phyloP scores from a whole-genome alignment of 2,329 filamentous ascomycete genomes.

The Knufia fluminis region DNA sequence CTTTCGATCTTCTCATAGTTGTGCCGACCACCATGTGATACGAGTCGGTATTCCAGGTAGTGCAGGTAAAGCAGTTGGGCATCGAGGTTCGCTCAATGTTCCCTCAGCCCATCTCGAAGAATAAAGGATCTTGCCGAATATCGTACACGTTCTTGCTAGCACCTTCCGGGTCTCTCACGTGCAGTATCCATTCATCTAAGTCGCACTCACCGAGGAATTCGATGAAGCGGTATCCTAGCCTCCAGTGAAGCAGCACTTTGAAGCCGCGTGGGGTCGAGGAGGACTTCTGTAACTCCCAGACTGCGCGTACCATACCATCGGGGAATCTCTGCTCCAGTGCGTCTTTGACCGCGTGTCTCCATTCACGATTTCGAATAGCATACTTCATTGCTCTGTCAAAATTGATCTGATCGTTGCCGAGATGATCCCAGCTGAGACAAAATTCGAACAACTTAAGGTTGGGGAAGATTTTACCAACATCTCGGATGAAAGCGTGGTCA shows the following conservation, averaged over 20 bases:
- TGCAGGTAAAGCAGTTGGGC: not conserved
- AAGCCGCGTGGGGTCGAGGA: not conserved
- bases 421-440: conserved; percentile 8
- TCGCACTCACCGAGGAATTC: conserved; percentile 8
- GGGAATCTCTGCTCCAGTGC: conserved; percentile 9
- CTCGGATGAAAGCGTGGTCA: not conserved
- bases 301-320: conserved; percentile 2
- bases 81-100: not conserved
- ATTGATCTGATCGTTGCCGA: conserved; percentile 4
- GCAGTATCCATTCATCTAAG: conserved; percentile 6
- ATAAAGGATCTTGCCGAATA: conserved; percentile 7
- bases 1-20: not conserved
- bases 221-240: conserved; percentile 6
- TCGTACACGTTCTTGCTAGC: conserved; percentile 8
- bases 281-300: conserved; percentile 5
- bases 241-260: conserved; percentile 4
- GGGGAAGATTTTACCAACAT: not conserved
- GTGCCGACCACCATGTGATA: not conserved
- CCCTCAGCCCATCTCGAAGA: conserved; percentile 7
- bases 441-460: conserved; percentile 7
- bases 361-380: conserved; percentile 4
- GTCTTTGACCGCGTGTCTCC: conserved; percentile 8
- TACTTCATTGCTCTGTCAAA: conserved; percentile 5
- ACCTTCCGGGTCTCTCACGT: not conserved
- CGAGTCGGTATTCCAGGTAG: too few species aligned